Percentiles rank a stretch among this genome's conserved stretches.
Evolutionary conservation across 768 basidiomycete species (phyloP).

Genomic region (Nidula microcarpa): DNA sequence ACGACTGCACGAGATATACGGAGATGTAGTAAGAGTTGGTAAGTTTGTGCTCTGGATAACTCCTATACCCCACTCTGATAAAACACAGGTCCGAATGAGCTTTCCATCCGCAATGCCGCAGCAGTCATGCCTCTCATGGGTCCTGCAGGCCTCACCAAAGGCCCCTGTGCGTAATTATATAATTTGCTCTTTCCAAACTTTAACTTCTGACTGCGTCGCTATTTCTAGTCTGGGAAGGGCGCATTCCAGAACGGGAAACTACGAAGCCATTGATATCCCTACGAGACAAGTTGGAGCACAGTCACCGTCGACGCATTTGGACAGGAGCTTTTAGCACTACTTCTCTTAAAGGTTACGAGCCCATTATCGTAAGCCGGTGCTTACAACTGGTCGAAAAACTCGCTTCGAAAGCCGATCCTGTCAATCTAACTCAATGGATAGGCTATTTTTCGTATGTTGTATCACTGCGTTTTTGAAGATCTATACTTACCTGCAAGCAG

Average conservation of each 20-base stretch:
- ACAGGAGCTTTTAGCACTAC: conserved; percentile 42
- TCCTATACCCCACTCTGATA: neutral
- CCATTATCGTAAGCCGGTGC: conserved; percentile 28
- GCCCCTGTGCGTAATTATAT: conserved; percentile 38
- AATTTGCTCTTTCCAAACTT: too few relatives aligned
- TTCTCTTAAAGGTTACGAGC: conserved; percentile 45
- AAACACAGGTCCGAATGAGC: conserved; percentile 53
- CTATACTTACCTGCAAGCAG: conserved; percentile 11
- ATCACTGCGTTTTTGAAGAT: neutral
- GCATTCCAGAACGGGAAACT: conserved; percentile 36
- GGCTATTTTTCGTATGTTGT: conserved; percentile 34
- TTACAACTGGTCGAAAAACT: conserved; percentile 37
- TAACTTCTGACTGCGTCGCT: too few relatives aligned
- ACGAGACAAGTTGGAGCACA: conserved; percentile 39
- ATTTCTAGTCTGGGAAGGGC: conserved; percentile 47
- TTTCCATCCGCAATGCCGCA: conserved; percentile 44
- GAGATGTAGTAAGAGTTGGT: conserved; percentile 58
- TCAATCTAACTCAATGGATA: conserved; percentile 31
- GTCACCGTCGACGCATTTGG: conserved; percentile 43
- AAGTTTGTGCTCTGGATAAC: conserved; percentile 5
- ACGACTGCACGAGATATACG: conserved; percentile 50
- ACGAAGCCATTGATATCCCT: conserved; percentile 30
- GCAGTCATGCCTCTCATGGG: conserved; percentile 48
- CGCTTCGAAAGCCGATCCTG: conserved; percentile 16
- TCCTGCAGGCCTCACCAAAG: conserved; percentile 49